Conservation (phyloP, 2,329 filamentous ascomycete species). For the Verticillium albo-atrum region DNA sequence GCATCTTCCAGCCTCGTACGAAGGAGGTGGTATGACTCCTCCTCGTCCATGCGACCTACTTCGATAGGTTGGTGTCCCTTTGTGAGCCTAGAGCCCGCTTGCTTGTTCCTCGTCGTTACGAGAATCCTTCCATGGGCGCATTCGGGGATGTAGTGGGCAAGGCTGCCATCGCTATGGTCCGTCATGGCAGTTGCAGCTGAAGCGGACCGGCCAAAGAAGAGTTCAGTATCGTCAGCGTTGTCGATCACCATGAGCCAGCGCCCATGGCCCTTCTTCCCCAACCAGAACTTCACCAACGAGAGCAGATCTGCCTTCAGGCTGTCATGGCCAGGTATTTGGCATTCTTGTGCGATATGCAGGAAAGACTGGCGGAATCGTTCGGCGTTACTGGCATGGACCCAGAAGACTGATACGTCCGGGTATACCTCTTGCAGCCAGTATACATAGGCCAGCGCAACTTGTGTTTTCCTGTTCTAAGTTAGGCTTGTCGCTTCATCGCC, state of each 20-base stretch:
- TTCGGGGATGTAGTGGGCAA: constrained; percentile 21
- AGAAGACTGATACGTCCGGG: constrained; percentile 19
- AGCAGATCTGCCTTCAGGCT: constrained; percentile 8
- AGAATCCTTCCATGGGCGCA: constrained; percentile 23
- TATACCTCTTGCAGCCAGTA: constrained; percentile 15
- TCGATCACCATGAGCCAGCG: constrained; percentile 16
- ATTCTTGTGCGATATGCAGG: constrained; percentile 17
- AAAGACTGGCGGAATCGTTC: constrained; percentile 20
- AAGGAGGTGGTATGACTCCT: constrained; percentile 19
- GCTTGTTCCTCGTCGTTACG: constrained; percentile 28
- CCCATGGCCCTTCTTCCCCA: constrained; percentile 14
- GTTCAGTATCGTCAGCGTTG: constrained; percentile 13
- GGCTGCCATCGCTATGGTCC: constrained; percentile 9
- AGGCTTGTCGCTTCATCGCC: constrained; percentile 1
- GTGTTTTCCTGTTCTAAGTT: constrained; percentile 22
- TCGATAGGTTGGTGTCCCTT: constrained; percentile 16
- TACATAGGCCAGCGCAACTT: constrained; percentile 23
- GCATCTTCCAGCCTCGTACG: constrained; percentile 7
- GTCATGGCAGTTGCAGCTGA: constrained; percentile 1
- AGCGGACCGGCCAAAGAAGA: constrained; percentile 4
- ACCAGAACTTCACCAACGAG: constrained; percentile 21
- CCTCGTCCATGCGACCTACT: constrained; percentile 20
- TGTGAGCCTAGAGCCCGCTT: constrained; percentile 18
- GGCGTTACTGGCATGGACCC: constrained; percentile 22
- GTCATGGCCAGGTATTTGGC: constrained; percentile 15